Conservation (phyloP, 495 filamentous ascomycete genomes). For the Daldinia childiae region DNA sequence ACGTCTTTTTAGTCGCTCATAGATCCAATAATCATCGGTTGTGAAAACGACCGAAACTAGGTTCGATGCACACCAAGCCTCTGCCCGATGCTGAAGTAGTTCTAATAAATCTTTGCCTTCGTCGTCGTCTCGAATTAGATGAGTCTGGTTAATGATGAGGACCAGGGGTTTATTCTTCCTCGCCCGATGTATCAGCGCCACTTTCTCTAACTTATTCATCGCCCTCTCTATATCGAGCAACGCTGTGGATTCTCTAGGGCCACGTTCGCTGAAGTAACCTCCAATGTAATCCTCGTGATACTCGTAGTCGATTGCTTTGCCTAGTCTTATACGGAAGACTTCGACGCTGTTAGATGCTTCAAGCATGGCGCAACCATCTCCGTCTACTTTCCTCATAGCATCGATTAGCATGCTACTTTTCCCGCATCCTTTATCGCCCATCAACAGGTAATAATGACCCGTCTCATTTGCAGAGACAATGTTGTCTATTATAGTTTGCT, state of each 20-base stretch:
- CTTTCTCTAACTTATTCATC: conserved; percentile 97
- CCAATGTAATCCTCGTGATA: conserved; percentile 93
- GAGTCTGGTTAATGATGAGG: conserved; percentile 89
- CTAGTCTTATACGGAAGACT: conserved; percentile 90
- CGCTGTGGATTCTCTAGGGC: conserved; percentile 88
- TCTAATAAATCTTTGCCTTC: conserved; percentile 91
- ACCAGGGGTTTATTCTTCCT: conserved; percentile 73
- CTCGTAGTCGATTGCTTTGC: conserved; percentile 94
- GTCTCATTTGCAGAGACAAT: conserved; percentile 74
- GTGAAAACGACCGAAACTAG: conserved; percentile 92
- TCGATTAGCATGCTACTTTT: conserved; percentile 96
- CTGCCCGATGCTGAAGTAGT: conserved; percentile 92
- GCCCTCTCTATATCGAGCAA: conserved; percentile 94
- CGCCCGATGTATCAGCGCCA: conserved; percentile 74
- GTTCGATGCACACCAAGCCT: conserved; percentile 91
- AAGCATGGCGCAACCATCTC: conserved; percentile 88
- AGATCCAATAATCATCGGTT: conserved; percentile 97
- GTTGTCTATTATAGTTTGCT: conserved; percentile 79
- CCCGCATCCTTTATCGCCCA: conserved; percentile 95
- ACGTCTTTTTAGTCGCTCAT: conserved; percentile 89
- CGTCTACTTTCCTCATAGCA: conserved; percentile 89
- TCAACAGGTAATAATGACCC: conserved; percentile 91
- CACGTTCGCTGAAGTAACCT: conserved; percentile 90
- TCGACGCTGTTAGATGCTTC: conserved; percentile 95
- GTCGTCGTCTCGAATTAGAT: conserved; percentile 89